A percentile compares a stretch with the other conserved stretches of the same genome.
Conservation (phyloP, 2,329 filamentous ascomycete genomes). For the Diatrype stigma region DNA sequence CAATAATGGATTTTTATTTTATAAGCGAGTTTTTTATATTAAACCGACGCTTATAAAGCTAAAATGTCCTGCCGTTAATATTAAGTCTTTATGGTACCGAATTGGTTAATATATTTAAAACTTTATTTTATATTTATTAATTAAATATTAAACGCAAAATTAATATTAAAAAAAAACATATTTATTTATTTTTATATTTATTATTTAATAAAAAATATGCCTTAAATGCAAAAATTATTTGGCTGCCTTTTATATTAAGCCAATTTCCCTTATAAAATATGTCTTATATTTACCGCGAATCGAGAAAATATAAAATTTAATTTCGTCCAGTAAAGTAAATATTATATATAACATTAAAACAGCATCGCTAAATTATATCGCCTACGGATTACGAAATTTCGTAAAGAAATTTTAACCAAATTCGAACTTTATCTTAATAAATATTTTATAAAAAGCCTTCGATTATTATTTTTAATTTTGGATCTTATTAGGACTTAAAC, state of each 20-base stretch:
- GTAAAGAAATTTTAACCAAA: background rate
- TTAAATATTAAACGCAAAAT: background rate
- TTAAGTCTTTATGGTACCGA: background rate
- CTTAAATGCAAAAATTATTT: background rate
- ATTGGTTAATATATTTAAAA: background rate
- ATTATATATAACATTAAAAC: background rate
- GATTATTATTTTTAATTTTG: background rate
- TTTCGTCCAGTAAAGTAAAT: background rate
- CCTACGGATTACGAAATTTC: background rate
- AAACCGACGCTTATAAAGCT: background rate
- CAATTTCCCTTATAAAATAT: background rate
- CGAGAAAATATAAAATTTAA: background rate
- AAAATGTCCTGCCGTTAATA: background rate
- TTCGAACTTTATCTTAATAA: background rate
- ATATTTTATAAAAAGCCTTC: background rate
- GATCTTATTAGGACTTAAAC: background rate
- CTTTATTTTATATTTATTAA: background rate
- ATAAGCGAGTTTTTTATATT: background rate
- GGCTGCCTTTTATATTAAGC: background rate
- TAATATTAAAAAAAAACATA: background rate
- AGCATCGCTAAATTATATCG: background rate
- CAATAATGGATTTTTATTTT: background rate
- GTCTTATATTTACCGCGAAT: background rate
- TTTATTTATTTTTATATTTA: background rate
- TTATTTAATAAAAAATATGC: background rate